A percentile compares a stretch with the other conserved stretches of the same genome.
These are phyloP conservation scores for Candida tetrigidarum DNA, from an alignment of 1,139 yeast species.

Conservation along the genomic window DNA sequence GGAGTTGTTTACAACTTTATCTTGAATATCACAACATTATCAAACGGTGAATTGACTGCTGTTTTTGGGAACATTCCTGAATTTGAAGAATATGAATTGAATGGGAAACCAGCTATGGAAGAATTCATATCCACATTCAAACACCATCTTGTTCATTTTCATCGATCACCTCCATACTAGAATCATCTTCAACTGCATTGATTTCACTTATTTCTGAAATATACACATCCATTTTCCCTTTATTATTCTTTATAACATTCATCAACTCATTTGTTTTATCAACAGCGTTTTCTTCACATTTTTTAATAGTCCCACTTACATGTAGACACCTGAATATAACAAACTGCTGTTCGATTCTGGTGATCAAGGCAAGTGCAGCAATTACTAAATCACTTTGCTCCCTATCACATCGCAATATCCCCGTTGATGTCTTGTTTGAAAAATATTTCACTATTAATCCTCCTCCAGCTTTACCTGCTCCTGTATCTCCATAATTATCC, in stretches of 20 bases:
- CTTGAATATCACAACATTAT: slow-evolving; percentile 24
- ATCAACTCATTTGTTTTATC: slow-evolving; percentile 44
- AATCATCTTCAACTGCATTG: not conserved
- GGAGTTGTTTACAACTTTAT: slow-evolving; percentile 25
- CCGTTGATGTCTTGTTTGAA: slow-evolving; percentile 80
- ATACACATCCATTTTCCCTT: slow-evolving; percentile 6
- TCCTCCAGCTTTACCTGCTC: slow-evolving; percentile 67
- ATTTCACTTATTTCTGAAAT: slow-evolving; percentile 5
- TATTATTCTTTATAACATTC: slow-evolving; percentile 19
- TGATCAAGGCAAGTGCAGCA: slow-evolving; percentile 73
- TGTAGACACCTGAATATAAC: slow-evolving; percentile 67
- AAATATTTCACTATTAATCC: slow-evolving; percentile 77
- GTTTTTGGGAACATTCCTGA: slow-evolving; percentile 25
- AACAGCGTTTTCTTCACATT: slow-evolving; percentile 73
- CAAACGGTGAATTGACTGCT: slow-evolving; percentile 23
- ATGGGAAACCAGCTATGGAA: slow-evolving; percentile 16
- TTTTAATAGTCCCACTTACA: slow-evolving; percentile 88
- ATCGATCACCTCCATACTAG: slow-evolving; percentile 9
- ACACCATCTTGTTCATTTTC: slow-evolving; percentile 2
- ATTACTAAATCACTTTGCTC: slow-evolving; percentile 65
- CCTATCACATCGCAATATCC: slow-evolving; percentile 78
- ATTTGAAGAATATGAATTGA: slow-evolving; percentile 15
- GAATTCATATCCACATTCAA: slow-evolving; percentile 13
- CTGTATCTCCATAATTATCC: slow-evolving; percentile 76
- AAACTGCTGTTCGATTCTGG: slow-evolving; percentile 51